Evolutionary conservation across 2,329 filamentous ascomycete species (phyloP), one percentile per base, ranked within the genome.

Genomic region (Fusarium cicatricum): DNA sequence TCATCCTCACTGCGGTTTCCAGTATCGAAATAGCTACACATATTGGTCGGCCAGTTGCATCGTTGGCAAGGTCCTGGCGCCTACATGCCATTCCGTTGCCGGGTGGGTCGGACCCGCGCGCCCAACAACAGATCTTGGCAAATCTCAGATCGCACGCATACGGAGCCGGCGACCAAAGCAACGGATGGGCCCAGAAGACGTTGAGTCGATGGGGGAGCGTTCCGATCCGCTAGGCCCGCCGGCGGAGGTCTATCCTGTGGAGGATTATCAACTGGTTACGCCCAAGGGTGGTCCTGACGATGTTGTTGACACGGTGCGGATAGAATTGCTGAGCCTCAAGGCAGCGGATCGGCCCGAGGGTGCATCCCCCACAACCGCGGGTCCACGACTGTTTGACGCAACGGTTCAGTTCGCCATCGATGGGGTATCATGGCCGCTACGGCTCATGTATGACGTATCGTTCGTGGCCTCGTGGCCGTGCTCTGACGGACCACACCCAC

Each of bases 81-180:
- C 89, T 19, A 91, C 89, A 0, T 90, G 90, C 64, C 84, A 82
- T 60, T 83, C 88, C 49, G 81, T 90, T 16, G 89, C 85, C 37
- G 90, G 90, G 19, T 92, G 90, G 90, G 78, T 92, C 33, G 90
- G 90, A 0, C 90, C 90, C 2, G 88, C 87, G 26, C 82, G 87
- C 8, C 87, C 87, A 17, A 89, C 88, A 2, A 76, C 80, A 4
- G 88, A 91, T 69, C 82, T 92, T 4, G 81, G 80, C 42, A 83
- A 85, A 32, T 87, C 86, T 2, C 87, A 92, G 72, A 90, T 90
- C 58, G 88, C 89, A 1, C 82, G 87, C 29, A 84, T 92, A 52
- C 85, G 87, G 55, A 83, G 87, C 52, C 80, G 82, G 12, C 79
- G 77, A 14, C 81, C 86, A 2, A 83, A 80, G 17, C 83, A 87